Evolutionary conservation across 169 alveolate genomes (phyloP).

Genomic region (Plasmodium inui): DNA sequence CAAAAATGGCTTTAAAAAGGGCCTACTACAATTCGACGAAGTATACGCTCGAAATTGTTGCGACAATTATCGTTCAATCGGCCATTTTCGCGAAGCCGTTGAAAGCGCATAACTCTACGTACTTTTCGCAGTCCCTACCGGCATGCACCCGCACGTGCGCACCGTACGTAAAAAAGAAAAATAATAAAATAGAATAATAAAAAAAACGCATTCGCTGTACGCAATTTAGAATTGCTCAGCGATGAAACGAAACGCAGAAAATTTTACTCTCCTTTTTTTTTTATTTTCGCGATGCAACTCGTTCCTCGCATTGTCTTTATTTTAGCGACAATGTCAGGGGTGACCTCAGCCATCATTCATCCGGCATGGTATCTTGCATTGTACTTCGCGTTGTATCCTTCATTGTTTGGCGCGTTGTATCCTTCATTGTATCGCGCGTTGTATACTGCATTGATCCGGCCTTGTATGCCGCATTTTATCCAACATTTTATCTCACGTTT

Average conservation of each 20-base stretch:
- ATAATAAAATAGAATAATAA: no score
- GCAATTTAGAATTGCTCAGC: not conserved
- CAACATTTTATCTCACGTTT: not conserved
- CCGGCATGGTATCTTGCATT: not conserved
- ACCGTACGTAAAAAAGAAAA: not conserved
- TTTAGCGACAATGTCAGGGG: not conserved
- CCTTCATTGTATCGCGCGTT: not conserved
- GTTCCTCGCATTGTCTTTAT: not conserved
- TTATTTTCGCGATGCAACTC: not conserved
- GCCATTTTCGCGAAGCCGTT: not conserved
- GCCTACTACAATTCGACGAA: not conserved
- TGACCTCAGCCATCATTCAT: not conserved
- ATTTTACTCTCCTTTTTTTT: not conserved
- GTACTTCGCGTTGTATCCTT: not conserved
- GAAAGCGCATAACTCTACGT: not conserved
- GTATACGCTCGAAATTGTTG: not conserved
- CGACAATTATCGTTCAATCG: not conserved
- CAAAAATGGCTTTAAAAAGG: not conserved
- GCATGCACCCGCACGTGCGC: not conserved
- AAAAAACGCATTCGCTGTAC: not conserved
- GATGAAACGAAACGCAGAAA: not conserved
- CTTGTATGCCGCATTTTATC: not conserved
- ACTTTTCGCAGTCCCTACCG: not conserved
- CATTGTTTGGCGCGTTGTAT: no score
- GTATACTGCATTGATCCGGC: no score